Percentiles rank a stretch among this genome's conserved stretches.
Evolutionary conservation across 2,329 filamentous ascomycete genomes (phyloP).

Genomic region (Sarocladiaceae sp.): DNA sequence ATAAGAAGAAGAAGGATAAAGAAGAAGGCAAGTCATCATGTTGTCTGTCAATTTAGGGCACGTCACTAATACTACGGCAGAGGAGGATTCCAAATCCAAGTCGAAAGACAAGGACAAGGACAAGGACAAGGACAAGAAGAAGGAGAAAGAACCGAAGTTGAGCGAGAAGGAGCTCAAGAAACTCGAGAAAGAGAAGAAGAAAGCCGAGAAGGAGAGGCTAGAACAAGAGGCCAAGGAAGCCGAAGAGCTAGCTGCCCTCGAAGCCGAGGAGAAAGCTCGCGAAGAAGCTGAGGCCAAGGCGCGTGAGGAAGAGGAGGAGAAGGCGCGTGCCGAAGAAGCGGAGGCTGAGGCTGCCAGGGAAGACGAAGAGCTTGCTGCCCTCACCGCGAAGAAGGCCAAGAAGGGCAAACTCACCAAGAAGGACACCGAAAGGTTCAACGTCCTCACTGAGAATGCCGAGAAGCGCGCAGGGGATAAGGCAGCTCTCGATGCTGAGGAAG

Average conservation of each 20-base stretch:
- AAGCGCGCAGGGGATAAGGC: conserved; percentile 16
- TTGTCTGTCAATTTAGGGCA: too few species aligned
- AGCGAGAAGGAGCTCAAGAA: conserved; percentile 45
- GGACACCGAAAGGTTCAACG: conserved; percentile 22
- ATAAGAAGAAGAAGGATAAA: conserved; percentile 19
- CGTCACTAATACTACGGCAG: conserved; percentile 30
- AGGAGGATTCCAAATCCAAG: conserved; percentile 29
- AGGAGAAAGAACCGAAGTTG: conserved; percentile 37
- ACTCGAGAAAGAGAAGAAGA: conserved; percentile 42
- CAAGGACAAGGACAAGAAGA: conserved; percentile 31
- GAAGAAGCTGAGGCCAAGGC: conserved; percentile 24
- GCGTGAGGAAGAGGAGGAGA: conserved; percentile 18
- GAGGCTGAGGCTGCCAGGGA: conserved; percentile 16
- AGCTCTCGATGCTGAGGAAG: conserved; percentile 19
- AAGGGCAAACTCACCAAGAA: conserved; percentile 18
- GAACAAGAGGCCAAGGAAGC: conserved; percentile 20
- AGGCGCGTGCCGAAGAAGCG: conserved; percentile 21
- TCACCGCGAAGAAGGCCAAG: conserved; percentile 26
- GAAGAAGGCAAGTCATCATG: conserved; percentile 7
- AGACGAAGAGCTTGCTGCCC: conserved; percentile 17
- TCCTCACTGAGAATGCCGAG: conserved; percentile 15
- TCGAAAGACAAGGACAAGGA: conserved; percentile 36
- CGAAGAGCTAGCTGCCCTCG: conserved; percentile 13
- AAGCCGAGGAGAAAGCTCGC: conserved; percentile 24
- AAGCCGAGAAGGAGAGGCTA: conserved; percentile 30